These are phyloP conservation scores for Alternaria alternata DNA, from an alignment of 2,329 filamentous ascomycete genomes.

Conservation along the genomic window DNA sequence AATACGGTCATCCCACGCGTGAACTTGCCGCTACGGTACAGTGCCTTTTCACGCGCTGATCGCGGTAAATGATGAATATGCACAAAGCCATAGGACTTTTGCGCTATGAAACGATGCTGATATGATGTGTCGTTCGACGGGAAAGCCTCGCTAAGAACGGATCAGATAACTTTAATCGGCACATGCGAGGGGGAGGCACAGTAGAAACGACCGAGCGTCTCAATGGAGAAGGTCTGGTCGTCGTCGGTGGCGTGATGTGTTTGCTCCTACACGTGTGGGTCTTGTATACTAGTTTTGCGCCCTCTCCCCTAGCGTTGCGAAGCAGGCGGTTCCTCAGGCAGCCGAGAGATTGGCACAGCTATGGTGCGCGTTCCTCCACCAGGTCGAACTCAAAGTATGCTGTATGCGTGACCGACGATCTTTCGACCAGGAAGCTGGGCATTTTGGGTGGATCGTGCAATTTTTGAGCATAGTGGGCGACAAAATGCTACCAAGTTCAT, in stretches of 20 bases:
- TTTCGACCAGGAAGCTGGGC: slow-evolving; percentile 5
- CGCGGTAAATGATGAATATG: slow-evolving; percentile 3
- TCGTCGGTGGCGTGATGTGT: slow-evolving; percentile 16
- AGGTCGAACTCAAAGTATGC: background rate
- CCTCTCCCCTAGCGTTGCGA: background rate
- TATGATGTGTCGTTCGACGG: background rate
- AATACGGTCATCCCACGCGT: slow-evolving; percentile 11
- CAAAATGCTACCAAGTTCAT: background rate
- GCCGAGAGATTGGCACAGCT: background rate
- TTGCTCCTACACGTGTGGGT: background rate
- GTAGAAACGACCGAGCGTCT: slow-evolving; percentile 3
- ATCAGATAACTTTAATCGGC: slow-evolving; percentile 33
- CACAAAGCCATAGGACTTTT: background rate
- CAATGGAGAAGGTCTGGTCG: background rate
- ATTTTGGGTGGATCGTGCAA: background rate
- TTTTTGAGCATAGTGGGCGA: background rate
- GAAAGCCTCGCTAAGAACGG: slow-evolving; percentile 30
- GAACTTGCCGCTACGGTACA: background rate
- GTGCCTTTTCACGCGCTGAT: slow-evolving; percentile 15
- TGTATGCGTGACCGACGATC: slow-evolving; percentile 6
- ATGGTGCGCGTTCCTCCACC: background rate
- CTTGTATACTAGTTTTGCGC: slow-evolving; percentile 5
- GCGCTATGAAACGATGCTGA: background rate
- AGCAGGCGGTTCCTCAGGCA: background rate
- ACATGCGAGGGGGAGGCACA: slow-evolving; percentile 22